Conservation (phyloP, 2,329 filamentous ascomycete species). For the Colletotrichum sublineola region DNA sequence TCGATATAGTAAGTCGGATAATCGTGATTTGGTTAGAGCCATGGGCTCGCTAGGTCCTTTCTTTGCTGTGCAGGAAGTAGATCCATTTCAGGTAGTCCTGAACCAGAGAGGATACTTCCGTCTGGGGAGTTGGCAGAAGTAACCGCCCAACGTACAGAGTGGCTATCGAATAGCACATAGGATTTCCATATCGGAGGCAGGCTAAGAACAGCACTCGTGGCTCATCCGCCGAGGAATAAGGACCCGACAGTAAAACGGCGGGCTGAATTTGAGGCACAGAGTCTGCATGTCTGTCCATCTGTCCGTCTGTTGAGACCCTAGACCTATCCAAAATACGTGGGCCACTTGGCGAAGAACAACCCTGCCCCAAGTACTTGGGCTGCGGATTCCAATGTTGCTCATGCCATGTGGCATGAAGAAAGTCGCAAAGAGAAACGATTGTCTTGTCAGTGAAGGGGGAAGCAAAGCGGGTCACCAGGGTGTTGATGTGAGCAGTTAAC, state of each 20-base stretch:
- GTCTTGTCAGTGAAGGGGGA: not conserved
- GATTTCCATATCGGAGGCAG: not conserved
- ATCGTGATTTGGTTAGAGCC: not conserved
- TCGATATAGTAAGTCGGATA: constrained; percentile 1
- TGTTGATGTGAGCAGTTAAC: not conserved
- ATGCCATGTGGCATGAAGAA: not conserved
- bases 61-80: not conserved
- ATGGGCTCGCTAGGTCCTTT: constrained; percentile 1
- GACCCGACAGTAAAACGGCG: not conserved
- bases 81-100: not conserved
- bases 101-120: not conserved
- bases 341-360: not conserved
- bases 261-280: not conserved
- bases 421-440: not conserved
- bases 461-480: constrained; percentile 20
- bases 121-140: too few species aligned
- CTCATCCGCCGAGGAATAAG: not conserved
- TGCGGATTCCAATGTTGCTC: too few species aligned
- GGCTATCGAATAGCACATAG: not conserved
- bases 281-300: not conserved
- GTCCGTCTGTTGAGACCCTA: not conserved
- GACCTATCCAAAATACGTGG: not conserved
- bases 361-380: not conserved
- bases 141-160: not conserved
- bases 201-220: not conserved